Percentiles rank a stretch among this genome's conserved stretches.
Conservation (phyloP, 306 rosid genomes). For the Oemleria cerasiformis region DNA sequence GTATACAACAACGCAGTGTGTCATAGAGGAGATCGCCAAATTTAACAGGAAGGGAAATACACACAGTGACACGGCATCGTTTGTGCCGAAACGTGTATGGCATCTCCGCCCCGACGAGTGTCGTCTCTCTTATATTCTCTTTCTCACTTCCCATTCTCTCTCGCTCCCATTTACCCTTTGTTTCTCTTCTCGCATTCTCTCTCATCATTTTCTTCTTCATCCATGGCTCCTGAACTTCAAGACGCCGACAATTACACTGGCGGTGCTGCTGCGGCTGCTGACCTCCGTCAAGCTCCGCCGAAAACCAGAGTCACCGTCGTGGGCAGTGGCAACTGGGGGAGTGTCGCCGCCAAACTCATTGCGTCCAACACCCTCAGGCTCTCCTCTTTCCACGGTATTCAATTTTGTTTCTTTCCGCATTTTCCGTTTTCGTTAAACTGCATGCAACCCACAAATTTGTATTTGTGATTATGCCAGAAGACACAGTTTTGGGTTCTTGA, state of each 20-base stretch:
- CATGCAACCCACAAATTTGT: neutral
- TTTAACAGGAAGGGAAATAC: slow-evolving; percentile 26
- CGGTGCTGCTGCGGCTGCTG: neutral
- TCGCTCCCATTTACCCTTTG: neutral
- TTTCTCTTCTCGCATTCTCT: neutral
- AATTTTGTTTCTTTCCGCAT: neutral
- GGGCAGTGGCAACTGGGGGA: slow-evolving; percentile 98
- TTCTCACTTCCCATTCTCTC: slow-evolving; percentile 5
- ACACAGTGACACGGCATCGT: slow-evolving; percentile 30
- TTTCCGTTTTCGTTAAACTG: neutral
- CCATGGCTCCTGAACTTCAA: slow-evolving; percentile 53
- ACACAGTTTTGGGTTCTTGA: neutral
- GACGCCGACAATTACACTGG: slow-evolving; percentile 13
- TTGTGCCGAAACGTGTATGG: slow-evolving; percentile 58
- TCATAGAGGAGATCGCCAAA: slow-evolving; percentile 52
- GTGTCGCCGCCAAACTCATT: slow-evolving; percentile 87
- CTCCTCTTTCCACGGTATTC: slow-evolving; percentile 62
- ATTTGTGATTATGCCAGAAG: too few species aligned
- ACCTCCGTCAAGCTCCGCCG: slow-evolving; percentile 5
- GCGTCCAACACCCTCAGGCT: slow-evolving; percentile 71
- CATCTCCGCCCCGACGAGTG: slow-evolving; percentile 49
- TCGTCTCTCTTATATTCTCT: slow-evolving; percentile 18
- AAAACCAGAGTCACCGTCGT: slow-evolving; percentile 75
- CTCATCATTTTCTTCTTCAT: neutral
- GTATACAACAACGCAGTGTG: too few species aligned